phyloP scores from a whole-genome alignment of 2,329 filamentous ascomycete genomes.

The Celoporthe dispersa region DNA sequence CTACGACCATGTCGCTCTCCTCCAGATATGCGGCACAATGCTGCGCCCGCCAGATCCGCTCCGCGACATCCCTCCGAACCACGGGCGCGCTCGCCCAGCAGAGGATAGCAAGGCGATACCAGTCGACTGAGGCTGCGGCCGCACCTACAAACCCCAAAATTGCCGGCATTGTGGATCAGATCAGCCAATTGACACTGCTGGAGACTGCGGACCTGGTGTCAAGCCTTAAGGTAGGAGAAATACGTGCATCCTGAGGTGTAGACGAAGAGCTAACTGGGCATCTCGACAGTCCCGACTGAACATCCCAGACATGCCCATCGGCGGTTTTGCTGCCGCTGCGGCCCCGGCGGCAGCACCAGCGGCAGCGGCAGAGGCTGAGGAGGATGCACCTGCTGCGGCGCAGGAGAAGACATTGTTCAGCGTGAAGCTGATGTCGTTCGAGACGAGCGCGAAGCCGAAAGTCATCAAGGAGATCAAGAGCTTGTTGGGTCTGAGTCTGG shows the following conservation, averaged over 20 bases:
- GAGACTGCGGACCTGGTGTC: slow-evolving; percentile 97
- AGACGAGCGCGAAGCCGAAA: slow-evolving; percentile 91
- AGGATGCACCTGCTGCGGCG: slow-evolving; percentile 84
- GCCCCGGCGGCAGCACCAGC: slow-evolving; percentile 63
- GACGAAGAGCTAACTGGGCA: slow-evolving; percentile 21
- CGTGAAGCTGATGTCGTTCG: slow-evolving; percentile 90
- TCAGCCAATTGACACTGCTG: slow-evolving; percentile 94
- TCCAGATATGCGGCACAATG: slow-evolving; percentile 67
- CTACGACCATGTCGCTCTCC: slow-evolving; percentile 59
- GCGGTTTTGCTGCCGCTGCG: slow-evolving; percentile 78
- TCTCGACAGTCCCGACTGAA: slow-evolving; percentile 79
- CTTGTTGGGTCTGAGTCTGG: slow-evolving; percentile 90
- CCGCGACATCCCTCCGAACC: slow-evolving; percentile 50
- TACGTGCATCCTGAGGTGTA: slow-evolving; percentile 11
- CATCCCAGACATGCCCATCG: slow-evolving; percentile 96
- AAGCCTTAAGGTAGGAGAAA: slow-evolving; percentile 78
- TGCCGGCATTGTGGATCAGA: slow-evolving; percentile 92
- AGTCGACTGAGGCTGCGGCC: slow-evolving; percentile 74
- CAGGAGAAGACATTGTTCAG: slow-evolving; percentile 98
- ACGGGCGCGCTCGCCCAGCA: slow-evolving; percentile 50
- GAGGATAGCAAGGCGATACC: slow-evolving; percentile 74
- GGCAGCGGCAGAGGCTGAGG: slow-evolving; percentile 75
- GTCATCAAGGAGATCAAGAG: slow-evolving; percentile 99
- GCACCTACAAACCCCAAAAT: slow-evolving; percentile 80
- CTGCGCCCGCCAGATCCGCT: slow-evolving; percentile 66